A percentile compares a stretch with the other conserved stretches of the same genome.
Conservation (phyloP, 768 basidiomycete genomes). For the Hortiboletus flavorubellus region DNA sequence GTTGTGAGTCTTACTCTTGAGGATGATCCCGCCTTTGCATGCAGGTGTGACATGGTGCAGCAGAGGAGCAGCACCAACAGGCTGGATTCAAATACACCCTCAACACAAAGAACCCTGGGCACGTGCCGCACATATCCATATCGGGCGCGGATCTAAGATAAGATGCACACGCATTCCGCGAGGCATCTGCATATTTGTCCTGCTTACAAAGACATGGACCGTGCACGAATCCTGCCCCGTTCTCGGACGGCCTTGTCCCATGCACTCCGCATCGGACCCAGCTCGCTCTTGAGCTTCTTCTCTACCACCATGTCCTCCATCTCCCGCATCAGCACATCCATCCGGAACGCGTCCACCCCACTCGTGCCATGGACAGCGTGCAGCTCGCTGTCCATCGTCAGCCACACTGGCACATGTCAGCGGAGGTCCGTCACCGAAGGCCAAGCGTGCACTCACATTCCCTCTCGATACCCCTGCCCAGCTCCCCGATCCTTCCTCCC, state of each 20-base stretch:
- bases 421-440: not conserved
- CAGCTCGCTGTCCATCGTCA: slow-evolving; percentile 52
- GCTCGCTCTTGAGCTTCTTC: slow-evolving; percentile 51
- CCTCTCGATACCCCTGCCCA: slow-evolving; percentile 46
- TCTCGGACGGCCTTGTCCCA: slow-evolving; percentile 45
- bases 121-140: slow-evolving; percentile 12
- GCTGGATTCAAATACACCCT: not conserved
- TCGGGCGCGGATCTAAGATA: slow-evolving; percentile 21
- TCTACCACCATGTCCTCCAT: slow-evolving; percentile 70
- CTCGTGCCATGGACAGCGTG: slow-evolving; percentile 41
- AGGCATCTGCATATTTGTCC: slow-evolving; percentile 14
- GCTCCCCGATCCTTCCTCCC: slow-evolving; percentile 41
- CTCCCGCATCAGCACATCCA: slow-evolving; percentile 46
- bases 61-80: not conserved
- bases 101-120: slow-evolving; percentile 1
- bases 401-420: slow-evolving; percentile 38
- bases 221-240: slow-evolving; percentile 16
- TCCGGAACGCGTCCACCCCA: slow-evolving; percentile 32
- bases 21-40: not conserved
- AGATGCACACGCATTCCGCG: slow-evolving; percentile 10
- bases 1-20: not conserved
- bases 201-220: slow-evolving; percentile 28
- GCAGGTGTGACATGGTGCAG: not conserved
- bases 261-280: slow-evolving; percentile 51
- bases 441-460: slow-evolving; percentile 43